These are phyloP conservation scores for Lactarius tabidus DNA, from an alignment of 768 basidiomycete genomes.

Conservation along the genomic window DNA sequence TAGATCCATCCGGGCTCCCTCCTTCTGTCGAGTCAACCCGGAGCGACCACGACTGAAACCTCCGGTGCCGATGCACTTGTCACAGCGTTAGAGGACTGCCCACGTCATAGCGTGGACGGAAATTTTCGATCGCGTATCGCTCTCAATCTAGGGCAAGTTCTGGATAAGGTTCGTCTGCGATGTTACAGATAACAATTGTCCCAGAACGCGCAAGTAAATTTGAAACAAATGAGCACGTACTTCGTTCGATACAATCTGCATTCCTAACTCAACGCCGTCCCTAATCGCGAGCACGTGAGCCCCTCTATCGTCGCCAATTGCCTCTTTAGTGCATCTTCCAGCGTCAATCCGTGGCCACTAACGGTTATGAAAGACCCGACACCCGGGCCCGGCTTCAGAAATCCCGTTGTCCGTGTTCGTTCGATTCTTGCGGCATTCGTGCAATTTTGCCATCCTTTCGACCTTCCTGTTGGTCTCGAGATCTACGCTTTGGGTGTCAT, in stretches of 20 bases:
- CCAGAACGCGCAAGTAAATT: not conserved
- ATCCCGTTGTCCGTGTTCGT: not conserved
- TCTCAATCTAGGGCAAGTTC: not conserved
- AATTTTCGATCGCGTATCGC: not conserved
- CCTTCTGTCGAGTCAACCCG: not conserved
- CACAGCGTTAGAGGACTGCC: not conserved
- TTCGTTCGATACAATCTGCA: not conserved
- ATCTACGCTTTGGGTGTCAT: not conserved
- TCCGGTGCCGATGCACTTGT: not conserved
- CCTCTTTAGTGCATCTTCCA: not conserved
- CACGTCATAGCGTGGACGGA: not conserved
- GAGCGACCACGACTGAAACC: not conserved
- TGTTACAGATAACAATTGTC: not conserved
- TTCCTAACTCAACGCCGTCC: not conserved
- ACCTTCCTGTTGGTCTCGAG: not conserved
- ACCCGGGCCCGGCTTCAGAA: not conserved
- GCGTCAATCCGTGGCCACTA: not conserved
- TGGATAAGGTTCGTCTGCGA: not conserved
- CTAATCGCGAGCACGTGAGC: not conserved
- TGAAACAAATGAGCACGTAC: not conserved
- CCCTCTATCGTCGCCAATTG: not conserved
- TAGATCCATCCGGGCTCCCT: not conserved
- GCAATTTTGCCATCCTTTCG: not conserved
- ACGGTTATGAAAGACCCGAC: not conserved
- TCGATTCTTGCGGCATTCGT: not conserved